Evolutionary conservation across 805 yeast genomes (phyloP).

Genomic region (Candida ulmi): DNA sequence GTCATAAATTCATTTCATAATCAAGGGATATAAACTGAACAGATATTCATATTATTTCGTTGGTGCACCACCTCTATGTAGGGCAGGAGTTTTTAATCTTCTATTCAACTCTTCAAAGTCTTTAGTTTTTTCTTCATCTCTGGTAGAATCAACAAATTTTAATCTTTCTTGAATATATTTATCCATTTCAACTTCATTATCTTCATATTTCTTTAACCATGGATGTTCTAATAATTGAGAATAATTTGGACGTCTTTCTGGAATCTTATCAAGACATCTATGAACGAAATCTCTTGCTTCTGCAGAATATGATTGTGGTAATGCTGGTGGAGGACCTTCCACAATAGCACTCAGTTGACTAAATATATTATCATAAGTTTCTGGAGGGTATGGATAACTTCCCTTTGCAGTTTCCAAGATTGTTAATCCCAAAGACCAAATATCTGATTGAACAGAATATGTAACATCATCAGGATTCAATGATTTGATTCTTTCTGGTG

Average conservation of each 20-base stretch:
- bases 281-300: constrained; percentile 80
- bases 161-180: constrained; percentile 32
- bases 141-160: constrained; percentile 21
- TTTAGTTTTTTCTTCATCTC: constrained; percentile 12
- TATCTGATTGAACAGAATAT: constrained; percentile 89
- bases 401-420: constrained; percentile 88
- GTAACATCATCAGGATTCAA: constrained; percentile 68
- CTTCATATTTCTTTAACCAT: constrained; percentile 61
- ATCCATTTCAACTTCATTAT: constrained; percentile 32
- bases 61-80: constrained; percentile 26
- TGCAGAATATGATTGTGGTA: constrained; percentile 61
- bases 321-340: constrained; percentile 87
- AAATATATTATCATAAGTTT: constrained; percentile 83
- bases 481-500: constrained; percentile 89
- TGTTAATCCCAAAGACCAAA: constrained; percentile 91
- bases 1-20: no score
- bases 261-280: constrained; percentile 72
- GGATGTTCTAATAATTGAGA: constrained; percentile 71
- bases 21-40: no score
- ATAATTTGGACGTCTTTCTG: constrained; percentile 78
- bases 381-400: constrained; percentile 93
- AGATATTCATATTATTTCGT: background rate
- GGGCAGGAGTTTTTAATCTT: constrained; percentile 24
- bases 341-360: constrained; percentile 94
- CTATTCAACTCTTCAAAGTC: constrained; percentile 21